Conservation (phyloP, 306 rosid genomes). For the Trifolium fragiferum region DNA sequence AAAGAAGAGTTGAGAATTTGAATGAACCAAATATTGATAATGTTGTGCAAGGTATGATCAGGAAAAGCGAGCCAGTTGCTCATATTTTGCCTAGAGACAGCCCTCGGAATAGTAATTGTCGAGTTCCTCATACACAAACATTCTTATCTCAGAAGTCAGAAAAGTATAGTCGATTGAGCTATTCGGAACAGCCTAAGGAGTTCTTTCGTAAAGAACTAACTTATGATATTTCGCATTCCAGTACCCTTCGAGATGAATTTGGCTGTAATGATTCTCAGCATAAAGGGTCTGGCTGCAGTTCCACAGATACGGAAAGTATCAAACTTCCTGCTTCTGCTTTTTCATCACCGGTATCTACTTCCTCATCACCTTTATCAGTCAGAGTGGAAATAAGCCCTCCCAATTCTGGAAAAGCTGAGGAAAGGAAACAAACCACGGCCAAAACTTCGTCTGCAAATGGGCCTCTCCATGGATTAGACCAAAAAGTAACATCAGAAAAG, state of each 20-base stretch:
- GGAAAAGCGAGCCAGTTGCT: slow-evolving; percentile 56
- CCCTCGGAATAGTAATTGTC: slow-evolving; percentile 45
- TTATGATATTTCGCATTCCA: slow-evolving; percentile 44
- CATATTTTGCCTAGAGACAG: slow-evolving; percentile 53
- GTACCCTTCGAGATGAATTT: slow-evolving; percentile 53
- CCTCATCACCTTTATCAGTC: slow-evolving; percentile 34
- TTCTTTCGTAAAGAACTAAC: slow-evolving; percentile 42
- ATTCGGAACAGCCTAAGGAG: slow-evolving; percentile 50
- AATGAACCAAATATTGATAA: slow-evolving; percentile 40
- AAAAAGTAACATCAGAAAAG: slow-evolving; percentile 60
- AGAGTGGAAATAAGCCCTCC: slow-evolving; percentile 58
- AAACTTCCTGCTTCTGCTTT: slow-evolving; percentile 48
- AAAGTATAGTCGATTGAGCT: slow-evolving; percentile 48
- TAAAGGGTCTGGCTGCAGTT: slow-evolving; percentile 45
- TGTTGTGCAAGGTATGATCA: slow-evolving; percentile 42
- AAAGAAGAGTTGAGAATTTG: slow-evolving; percentile 48
- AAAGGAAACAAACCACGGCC: slow-evolving; percentile 41
- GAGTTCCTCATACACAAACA: slow-evolving; percentile 51
- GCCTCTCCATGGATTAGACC: slow-evolving; percentile 30
- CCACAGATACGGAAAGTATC: slow-evolving; percentile 40
- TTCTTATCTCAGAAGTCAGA: slow-evolving; percentile 49
- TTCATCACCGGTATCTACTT: slow-evolving; percentile 42
- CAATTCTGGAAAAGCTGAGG: slow-evolving; percentile 54
- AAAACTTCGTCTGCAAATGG: slow-evolving; percentile 44
- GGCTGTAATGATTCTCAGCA: slow-evolving; percentile 46